Evolutionary conservation across 2,329 filamentous ascomycete species (phyloP), one percentile per base, ranked within the genome.

Genomic region (Cladosporium sp.): DNA sequence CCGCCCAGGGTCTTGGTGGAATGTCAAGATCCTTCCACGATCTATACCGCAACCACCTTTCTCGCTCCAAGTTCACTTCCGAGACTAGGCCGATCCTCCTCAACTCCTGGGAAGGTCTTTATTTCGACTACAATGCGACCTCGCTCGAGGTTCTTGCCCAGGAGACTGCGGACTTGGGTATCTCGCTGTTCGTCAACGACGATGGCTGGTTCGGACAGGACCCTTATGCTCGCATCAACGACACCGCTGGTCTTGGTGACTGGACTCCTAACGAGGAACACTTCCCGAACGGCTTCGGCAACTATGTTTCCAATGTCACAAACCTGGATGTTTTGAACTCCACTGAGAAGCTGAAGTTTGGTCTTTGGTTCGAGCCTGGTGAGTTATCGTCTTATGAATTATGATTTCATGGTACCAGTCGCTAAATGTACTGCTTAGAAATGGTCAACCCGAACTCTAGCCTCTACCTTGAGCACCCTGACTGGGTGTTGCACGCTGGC

Each of bases 51-150:
- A 83, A 86, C 60, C 84, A 89, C 69, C 80, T 89, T 58, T 85
- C 88, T 66, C 78, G 83, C 71, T 84, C 83, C 74, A 83, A 86
- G 66, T 82, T 83, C 67, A 86, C 82, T 11, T 78, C 79, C 10
- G 76, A 82, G 69, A 80, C 80, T 12, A 83, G 83, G 0, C 88
- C 86, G 0, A 79, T 84, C 0, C 75, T 90, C 52, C 80, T 89
- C 26, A 90, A 90, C 73, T 88, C 86, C 44, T 90, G 88, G 88
- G 88, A 90, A 72, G 87, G 86, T 0, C 77, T 89, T 0, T 80
- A 80, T 16, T 88, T 87, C 69, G 75, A 88, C 68, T 85, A 83
- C 73, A 86, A 89, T 69, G 78, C 85, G 58, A 83, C 78, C 16
- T 84, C 80, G 0, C 82, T 89, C 35, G 82, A 86, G 33, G 78